phyloP scores from a whole-genome alignment of 768 basidiomycete species.

The Coprinopsis strossmayeri region DNA sequence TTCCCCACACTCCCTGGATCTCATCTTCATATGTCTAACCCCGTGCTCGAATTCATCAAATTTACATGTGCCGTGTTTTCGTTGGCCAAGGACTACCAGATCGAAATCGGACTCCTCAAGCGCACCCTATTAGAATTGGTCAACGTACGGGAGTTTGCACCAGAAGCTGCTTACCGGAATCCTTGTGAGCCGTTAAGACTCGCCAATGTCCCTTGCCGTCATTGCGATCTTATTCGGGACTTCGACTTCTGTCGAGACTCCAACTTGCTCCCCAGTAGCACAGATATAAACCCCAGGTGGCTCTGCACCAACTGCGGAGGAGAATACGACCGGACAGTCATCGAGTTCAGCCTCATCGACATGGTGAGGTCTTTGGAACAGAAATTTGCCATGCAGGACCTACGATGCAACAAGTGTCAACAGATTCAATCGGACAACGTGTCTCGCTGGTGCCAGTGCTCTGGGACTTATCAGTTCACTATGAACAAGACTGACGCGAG shows the following conservation, averaged over 20 bases:
- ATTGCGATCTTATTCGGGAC: slow-evolving; percentile 80
- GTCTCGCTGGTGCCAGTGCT: slow-evolving; percentile 80
- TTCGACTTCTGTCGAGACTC: slow-evolving; percentile 95
- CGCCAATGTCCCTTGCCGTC: slow-evolving; percentile 79
- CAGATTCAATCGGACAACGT: slow-evolving; percentile 89
- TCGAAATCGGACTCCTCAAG: slow-evolving; percentile 85
- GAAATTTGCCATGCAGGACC: slow-evolving; percentile 81
- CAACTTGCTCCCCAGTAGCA: slow-evolving; percentile 61
- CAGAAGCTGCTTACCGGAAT: slow-evolving; percentile 81
- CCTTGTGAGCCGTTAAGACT: slow-evolving; percentile 87
- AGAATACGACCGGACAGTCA: slow-evolving; percentile 83
- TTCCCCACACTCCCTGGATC: slow-evolving; percentile 91
- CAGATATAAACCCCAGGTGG: slow-evolving; percentile 55
- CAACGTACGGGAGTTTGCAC: slow-evolving; percentile 79
- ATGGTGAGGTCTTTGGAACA: slow-evolving; percentile 65
- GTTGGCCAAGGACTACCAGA: slow-evolving; percentile 72
- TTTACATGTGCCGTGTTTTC: slow-evolving; percentile 75
- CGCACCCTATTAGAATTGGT: slow-evolving; percentile 86
- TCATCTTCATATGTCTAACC: slow-evolving; percentile 70
- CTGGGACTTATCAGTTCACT: slow-evolving; percentile 74
- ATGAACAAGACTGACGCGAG: slow-evolving; percentile 66
- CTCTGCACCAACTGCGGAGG: slow-evolving; percentile 65
- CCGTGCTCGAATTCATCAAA: slow-evolving; percentile 86
- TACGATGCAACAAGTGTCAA: slow-evolving; percentile 83
- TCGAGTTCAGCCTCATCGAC: slow-evolving; percentile 83